Base-by-base conservation (phyloP, 768 basidiomycete species). In the Symmetrospora coprosmae region DNA sequence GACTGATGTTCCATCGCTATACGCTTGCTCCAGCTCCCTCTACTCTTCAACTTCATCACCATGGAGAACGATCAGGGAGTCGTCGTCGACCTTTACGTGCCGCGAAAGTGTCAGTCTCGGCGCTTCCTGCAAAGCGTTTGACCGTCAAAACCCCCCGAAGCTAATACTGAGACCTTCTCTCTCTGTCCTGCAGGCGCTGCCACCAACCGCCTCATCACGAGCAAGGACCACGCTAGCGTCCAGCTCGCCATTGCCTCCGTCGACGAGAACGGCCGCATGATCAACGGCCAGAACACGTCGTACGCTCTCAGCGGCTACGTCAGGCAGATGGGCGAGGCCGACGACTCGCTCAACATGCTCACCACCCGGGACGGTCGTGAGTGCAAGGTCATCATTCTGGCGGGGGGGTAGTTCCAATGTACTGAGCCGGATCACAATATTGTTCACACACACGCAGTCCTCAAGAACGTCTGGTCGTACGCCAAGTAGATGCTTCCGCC, bases 21-120 rank as follows among this genome's bases (percentile, higher is more conserved):
- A 9, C 27, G 51, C 34, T 38, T 5, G 4, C 25, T 25, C 40
- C n/a, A n/a, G n/a, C 49, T 31, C 11, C 19, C 25, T 34, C 17
- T 31, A 21, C 41, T 25, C 27, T 19, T 47, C 55, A 23, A 31
- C 35, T 45, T 31, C 9, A 3, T 46, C 40, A 58, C 28, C 6
- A 58, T 58, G 55, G 55, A 58, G 40, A 58, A 58, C 55, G 55
- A 58, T 5, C 49, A 50, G 40, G 92, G 94, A 77, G 79, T 87
- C 74, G 91, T 99, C 75, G 94, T 99, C 73, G 94, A 97, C 80
- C 90, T 99, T 76, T 99, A 99, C 79, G 91, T 97, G 72, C 94
- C 94, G 76, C 87, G 94, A 81, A 97, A 97, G 77, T 97, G 94
- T 62, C 27, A 30, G 60, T 34, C 9, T n/a, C n/a, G n/a, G n/a